These are phyloP conservation scores for Starmerella khaoyaiensis DNA, from an alignment of 805 yeast genomes.

Conservation along the genomic window DNA sequence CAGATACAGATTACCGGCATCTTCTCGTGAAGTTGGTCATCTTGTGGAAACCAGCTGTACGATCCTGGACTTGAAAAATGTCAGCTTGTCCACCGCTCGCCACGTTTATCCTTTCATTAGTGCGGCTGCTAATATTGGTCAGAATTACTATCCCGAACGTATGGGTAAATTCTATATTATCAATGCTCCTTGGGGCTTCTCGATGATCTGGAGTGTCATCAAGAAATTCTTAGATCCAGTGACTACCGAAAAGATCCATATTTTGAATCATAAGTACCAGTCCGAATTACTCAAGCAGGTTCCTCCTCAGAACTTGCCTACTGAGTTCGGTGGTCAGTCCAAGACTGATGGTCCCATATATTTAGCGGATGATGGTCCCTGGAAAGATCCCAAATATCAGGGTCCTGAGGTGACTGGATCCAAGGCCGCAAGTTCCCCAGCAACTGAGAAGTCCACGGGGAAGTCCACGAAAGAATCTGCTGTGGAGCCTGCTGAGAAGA, in stretches of 20 bases:
- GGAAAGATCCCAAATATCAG: conserved; percentile 80
- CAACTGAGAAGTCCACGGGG: too few relatives aligned
- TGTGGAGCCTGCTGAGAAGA: too few relatives aligned
- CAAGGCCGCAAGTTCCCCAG: too few relatives aligned
- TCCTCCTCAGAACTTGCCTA: conserved; percentile 85
- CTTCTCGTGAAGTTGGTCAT: conserved; percentile 66
- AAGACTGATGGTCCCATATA: conserved; percentile 55
- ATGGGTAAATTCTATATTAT: conserved; percentile 96
- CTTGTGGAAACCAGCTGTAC: conserved; percentile 94
- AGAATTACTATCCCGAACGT: conserved; percentile 95
- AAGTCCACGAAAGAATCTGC: too few relatives aligned
- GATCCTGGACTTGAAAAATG: conserved; percentile 87
- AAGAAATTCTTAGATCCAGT: conserved; percentile 95
- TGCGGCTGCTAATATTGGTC: conserved; percentile 90
- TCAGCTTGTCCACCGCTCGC: conserved; percentile 69
- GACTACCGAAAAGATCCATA: conserved; percentile 87
- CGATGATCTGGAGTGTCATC: conserved; percentile 81
- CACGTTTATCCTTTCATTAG: conserved; percentile 78
- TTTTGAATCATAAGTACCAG: conserved; percentile 65
- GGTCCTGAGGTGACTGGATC: conserved; percentile 99
- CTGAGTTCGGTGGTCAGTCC: conserved; percentile 77
- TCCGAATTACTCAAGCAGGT: conserved; percentile 80
- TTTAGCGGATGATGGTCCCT: conserved; percentile 87
- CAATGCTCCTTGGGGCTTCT: conserved; percentile 95
- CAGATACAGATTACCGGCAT: conserved; percentile 77